Percentiles rank a stretch among this genome's conserved stretches.
These are phyloP conservation scores for Colletotrichum agaves DNA, from an alignment of 2,329 filamentous ascomycete species.

Conservation along the genomic window DNA sequence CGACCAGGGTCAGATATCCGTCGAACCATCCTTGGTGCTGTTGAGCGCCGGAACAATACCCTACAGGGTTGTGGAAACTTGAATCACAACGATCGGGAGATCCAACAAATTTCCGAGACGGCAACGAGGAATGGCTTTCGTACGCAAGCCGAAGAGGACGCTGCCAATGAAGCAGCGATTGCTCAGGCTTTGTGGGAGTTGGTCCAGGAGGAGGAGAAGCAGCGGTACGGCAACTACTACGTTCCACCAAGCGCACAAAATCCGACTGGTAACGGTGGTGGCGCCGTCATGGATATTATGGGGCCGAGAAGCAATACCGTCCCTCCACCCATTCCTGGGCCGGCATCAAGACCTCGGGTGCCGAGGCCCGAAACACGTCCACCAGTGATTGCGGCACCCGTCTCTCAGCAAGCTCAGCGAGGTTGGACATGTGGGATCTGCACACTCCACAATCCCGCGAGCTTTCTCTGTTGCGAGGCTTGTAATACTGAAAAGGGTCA, in stretches of 20 bases:
- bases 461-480: conserved; percentile 66
- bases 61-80: conserved; percentile 81
- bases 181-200: conserved; percentile 87
- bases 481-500: conserved; percentile 53
- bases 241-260: conserved; percentile 60
- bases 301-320: conserved; percentile 25
- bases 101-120: conserved; percentile 70
- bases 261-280: conserved; percentile 58
- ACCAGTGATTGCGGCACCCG: conserved; percentile 7
- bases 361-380: conserved; percentile 21
- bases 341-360: conserved; percentile 38
- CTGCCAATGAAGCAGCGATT: conserved; percentile 88
- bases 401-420: conserved; percentile 28
- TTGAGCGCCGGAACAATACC: conserved; percentile 73
- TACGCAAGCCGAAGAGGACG: conserved; percentile 87
- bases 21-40: conserved; percentile 76
- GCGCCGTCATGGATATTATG: conserved; percentile 44
- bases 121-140: conserved; percentile 79
- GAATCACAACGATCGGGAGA: conserved; percentile 72
- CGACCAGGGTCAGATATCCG: conserved; percentile 74
- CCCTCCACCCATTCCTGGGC: conserved; percentile 23
- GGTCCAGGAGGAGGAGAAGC: conserved; percentile 79
- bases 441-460: conserved; percentile 65
- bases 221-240: conserved; percentile 65
- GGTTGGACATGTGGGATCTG: conserved; percentile 66